Evolutionary conservation across 768 basidiomycete genomes (phyloP).

Genomic region (Hypholoma fasciculare): DNA sequence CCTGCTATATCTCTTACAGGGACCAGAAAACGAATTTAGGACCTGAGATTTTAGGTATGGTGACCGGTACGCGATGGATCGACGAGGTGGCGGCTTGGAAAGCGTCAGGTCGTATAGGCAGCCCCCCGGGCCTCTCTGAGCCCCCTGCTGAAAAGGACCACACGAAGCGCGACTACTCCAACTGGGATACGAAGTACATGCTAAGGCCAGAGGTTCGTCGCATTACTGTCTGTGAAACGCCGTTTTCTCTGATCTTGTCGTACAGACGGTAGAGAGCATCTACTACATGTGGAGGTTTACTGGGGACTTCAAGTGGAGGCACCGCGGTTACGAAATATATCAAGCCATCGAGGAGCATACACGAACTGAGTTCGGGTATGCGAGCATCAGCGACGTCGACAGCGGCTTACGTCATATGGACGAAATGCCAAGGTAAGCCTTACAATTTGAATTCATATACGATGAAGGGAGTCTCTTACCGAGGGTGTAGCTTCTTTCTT

Average conservation of each 20-base stretch:
- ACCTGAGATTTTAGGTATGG: conserved; percentile 53
- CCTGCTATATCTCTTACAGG: conserved; percentile 65
- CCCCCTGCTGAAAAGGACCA: conserved; percentile 22
- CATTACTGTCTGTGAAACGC: background rate
- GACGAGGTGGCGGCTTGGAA: conserved; percentile 47
- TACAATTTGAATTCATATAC: background rate
- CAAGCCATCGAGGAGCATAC: conserved; percentile 58
- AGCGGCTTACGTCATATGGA: conserved; percentile 35
- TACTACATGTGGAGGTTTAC: conserved; percentile 72
- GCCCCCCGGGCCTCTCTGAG: conserved; percentile 48
- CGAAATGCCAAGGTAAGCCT: conserved; percentile 69
- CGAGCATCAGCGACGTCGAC: conserved; percentile 51
- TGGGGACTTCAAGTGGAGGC: conserved; percentile 65
- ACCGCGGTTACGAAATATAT: conserved; percentile 71
- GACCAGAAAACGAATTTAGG: conserved; percentile 67
- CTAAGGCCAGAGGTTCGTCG: conserved; percentile 66
- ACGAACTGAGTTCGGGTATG: conserved; percentile 58
- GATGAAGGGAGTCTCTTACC: background rate
- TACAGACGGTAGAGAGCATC: conserved; percentile 58
- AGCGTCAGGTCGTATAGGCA: conserved; percentile 34
- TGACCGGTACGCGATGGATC: conserved; percentile 40
- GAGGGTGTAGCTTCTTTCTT: conserved; percentile 38
- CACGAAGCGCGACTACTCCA: conserved; percentile 51
- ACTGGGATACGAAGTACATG: conserved; percentile 39
- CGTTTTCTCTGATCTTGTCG: background rate